Evolutionary conservation across 257 asterid species (phyloP), one percentile per base, ranked within the genome.

Genomic region (Petrea volubilis): DNA sequence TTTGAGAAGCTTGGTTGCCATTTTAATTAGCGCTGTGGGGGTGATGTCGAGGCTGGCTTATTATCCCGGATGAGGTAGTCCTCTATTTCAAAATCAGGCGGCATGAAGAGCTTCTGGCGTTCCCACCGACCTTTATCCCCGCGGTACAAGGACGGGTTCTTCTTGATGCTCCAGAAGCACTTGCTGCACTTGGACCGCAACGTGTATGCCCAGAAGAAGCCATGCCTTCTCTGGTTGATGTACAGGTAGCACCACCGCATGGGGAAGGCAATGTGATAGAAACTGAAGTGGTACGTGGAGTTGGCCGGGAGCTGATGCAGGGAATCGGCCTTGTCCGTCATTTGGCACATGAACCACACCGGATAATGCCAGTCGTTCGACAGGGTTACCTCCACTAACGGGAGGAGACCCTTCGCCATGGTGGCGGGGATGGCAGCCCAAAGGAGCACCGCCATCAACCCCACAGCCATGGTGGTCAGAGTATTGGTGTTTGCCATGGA

Each of bases 181-280:
- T 73, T 79, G 68, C 80, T 84, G 84, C 92, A 86, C 78, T 76
- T 57, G 25, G 84, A 77, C 25, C 89, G 83, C 25, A 86, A 87
- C 11, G 89, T 75, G 33, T 79, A 86, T 0, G 82, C 92, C 87
- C 87, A 86, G 67, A 86, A 86, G 78, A 86, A 86, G 1, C 92
- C 89, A 0, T 86, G 71, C 67, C 52, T 75, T 1, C 6, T 20
- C 0, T 27, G 68, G 68, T 63, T 73, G 40, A 83, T 68, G 83
- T 73, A 84, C 50, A 86, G 15, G 87, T 72, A 86, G 78, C 92
- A 86, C 92, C 89, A 86, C 27, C 92, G 79, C 92, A 86, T 81
- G 2, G 92, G 92, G 17, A 81, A 86, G 0, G 87, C 92, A n/a
- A 78, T 29, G 10, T 86, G 92, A 1, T 1, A 7, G 71, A 85